These are phyloP conservation scores for Hippophae rhamnoides DNA, from an alignment of 306 rosid species.

Conservation along the genomic window DNA sequence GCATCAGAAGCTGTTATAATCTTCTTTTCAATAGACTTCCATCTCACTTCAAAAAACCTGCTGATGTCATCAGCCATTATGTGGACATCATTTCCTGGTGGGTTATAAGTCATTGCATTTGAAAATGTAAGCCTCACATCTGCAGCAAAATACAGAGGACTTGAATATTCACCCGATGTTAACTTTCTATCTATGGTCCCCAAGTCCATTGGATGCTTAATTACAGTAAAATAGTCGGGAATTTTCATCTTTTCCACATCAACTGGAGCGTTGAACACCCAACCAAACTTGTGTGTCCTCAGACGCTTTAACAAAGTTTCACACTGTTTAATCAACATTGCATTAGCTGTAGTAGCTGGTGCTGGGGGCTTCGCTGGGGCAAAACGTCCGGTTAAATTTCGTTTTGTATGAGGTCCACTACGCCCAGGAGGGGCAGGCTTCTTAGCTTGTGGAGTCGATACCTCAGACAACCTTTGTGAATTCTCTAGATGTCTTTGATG, in stretches of 20 bases:
- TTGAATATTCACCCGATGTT: constrained; percentile 38
- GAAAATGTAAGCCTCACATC: constrained; percentile 65
- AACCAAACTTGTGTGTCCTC: constrained; percentile 49
- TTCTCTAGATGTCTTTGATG: constrained; percentile 35
- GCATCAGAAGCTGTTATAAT: constrained; percentile 35
- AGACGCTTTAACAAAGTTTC: constrained; percentile 50
- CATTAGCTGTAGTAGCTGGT: constrained; percentile 29
- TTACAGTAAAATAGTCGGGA: constrained; percentile 61
- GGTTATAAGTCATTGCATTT: constrained; percentile 83
- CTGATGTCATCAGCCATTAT: constrained; percentile 58
- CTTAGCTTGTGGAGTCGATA: constrained; percentile 25
- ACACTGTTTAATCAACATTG: constrained; percentile 62
- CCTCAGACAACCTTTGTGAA: constrained; percentile 22
- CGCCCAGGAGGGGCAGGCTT: constrained; percentile 19
- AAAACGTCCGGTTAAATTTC: constrained; percentile 43
- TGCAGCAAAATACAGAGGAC: constrained; percentile 45
- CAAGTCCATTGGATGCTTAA: constrained; percentile 79
- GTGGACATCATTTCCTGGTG: constrained; percentile 60
- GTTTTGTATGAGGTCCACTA: constrained; percentile 41
- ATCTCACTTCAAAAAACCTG: constrained; percentile 63
- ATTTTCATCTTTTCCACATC: constrained; percentile 66
- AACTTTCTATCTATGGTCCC: constrained; percentile 60
- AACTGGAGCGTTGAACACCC: constrained; percentile 72
- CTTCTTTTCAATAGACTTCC: constrained; percentile 73
- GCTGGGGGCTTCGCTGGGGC: constrained; percentile 26